A percentile compares a stretch with the other conserved stretches of the same genome.
phyloP scores from a whole-genome alignment of 371 early-diverging fungal species.

The Blyttiomyces sp. region DNA sequence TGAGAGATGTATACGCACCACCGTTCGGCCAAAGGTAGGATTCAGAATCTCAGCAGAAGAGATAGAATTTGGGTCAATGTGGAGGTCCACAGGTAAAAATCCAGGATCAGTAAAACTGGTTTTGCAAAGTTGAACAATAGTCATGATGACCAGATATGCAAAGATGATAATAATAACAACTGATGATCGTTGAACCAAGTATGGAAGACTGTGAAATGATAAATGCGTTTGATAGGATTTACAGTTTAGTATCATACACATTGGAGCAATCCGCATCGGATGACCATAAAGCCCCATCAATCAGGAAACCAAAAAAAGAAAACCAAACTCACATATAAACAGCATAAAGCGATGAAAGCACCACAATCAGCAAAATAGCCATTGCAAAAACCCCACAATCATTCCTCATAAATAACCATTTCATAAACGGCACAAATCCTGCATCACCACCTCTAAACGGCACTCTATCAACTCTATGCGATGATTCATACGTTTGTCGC shows the following conservation, averaged over 20 bases:
- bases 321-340: constrained; percentile 58
- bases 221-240: neutral
- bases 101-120: constrained; percentile 92
- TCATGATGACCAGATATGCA: constrained; percentile 65
- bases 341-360: constrained; percentile 62
- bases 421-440: neutral
- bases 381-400: constrained; percentile 49
- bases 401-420: constrained; percentile 19
- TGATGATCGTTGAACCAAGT: constrained; percentile 1
- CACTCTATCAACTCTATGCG: too few relatives aligned
- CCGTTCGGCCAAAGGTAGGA: too few relatives aligned
- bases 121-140: constrained; percentile 71
- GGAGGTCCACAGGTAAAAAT: constrained; percentile 70
- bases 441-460: neutral
- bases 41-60: too few relatives aligned
- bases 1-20: too few relatives aligned
- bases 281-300: neutral
- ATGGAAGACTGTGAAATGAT: constrained; percentile 7
- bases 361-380: constrained; percentile 57
- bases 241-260: neutral
- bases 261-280: neutral
- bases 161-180: constrained; percentile 58
- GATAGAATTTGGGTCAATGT: neutral
- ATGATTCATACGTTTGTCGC: too few relatives aligned
- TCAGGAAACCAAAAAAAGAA: neutral